Evolutionary conservation across 2,329 filamentous ascomycete species (phyloP), one percentile per base, ranked within the genome.

Genomic region (Nannizziopsis arthrosporioides): DNA sequence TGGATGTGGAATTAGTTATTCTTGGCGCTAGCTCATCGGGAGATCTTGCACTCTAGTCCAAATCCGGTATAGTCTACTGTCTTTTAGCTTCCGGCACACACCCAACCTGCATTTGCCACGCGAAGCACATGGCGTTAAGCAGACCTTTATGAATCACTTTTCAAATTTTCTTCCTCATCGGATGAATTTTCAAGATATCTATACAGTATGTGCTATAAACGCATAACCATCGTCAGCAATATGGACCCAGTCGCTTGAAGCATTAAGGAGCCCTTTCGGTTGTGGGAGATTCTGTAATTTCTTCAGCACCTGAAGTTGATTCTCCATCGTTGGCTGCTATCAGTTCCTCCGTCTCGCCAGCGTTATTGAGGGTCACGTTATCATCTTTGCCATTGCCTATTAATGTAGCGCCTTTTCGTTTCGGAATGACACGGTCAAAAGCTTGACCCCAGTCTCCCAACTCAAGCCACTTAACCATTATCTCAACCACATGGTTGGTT

Each of bases 401-500:
- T 17, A 56, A 34, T 15, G 43, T 44, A 8, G 42, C 54, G 1
- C 54, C 54, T 65, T 98, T 98, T 53, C 92, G 74, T 67, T 87
- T 88, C 0, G 92, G 92, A 56, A 98, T 89, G 2, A 93, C 87
- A 44, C 78, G 75, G 67, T 89, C 69, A 63, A 98, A 98, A 0
- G 92, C 89, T 60, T 84, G 73, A 1, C 83, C 89, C 92, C 92
- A 98, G 63, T 96, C 84, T 1, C 85, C 85, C 42, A 78, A 79
- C 65, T 95, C 87, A 47, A 98, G 67, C 88, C 89, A 98, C 55
- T 80, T 81, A 40, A 94, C 69, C 86, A 98, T 94, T 53, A 98
- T 96, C 67, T 96, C 90, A 41, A 92, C 78, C 1, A 98, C 92
- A 61, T 98, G 92, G 61, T 96, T 98, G 6, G 90, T 95, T 2